Conservation (phyloP, 768 basidiomycete genomes). For the Neoboletus brunneissimus region DNA sequence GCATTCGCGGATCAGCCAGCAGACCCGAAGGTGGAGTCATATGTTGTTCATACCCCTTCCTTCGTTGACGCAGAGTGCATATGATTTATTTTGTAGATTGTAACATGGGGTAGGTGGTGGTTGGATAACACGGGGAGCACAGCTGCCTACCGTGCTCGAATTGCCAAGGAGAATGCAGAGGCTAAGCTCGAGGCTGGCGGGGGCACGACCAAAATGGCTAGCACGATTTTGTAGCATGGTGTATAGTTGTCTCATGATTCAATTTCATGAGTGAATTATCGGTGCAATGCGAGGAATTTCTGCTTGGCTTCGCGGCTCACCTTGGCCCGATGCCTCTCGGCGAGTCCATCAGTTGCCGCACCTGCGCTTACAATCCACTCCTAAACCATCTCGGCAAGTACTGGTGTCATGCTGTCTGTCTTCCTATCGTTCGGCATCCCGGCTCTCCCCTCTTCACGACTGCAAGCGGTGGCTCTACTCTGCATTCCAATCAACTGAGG, state of each 20-base stretch:
- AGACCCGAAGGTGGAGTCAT: background rate
- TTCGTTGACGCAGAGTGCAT: background rate
- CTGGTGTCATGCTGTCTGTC: too few species aligned
- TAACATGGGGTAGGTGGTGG: background rate
- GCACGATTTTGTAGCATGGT: background rate
- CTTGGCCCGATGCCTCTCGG: too few species aligned
- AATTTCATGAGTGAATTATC: background rate
- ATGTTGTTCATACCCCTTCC: background rate
- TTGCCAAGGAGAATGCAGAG: background rate
- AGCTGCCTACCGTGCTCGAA: background rate
- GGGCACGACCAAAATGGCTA: background rate
- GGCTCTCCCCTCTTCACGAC: too few species aligned
- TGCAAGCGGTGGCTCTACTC: too few species aligned
- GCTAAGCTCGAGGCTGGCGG: background rate
- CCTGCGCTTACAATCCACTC: too few species aligned
- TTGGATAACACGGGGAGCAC: background rate
- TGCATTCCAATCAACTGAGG: too few species aligned
- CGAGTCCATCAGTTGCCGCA: too few species aligned
- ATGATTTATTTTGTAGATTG: background rate
- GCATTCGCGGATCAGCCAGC: background rate
- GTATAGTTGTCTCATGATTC: background rate
- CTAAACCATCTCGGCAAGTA: too few species aligned
- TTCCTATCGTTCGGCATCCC: too few species aligned
- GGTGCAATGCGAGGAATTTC: too few species aligned
- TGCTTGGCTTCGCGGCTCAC: too few species aligned